Conservation (phyloP, 2,329 filamentous ascomycete species). For the Epichloe sylvatica region DNA sequence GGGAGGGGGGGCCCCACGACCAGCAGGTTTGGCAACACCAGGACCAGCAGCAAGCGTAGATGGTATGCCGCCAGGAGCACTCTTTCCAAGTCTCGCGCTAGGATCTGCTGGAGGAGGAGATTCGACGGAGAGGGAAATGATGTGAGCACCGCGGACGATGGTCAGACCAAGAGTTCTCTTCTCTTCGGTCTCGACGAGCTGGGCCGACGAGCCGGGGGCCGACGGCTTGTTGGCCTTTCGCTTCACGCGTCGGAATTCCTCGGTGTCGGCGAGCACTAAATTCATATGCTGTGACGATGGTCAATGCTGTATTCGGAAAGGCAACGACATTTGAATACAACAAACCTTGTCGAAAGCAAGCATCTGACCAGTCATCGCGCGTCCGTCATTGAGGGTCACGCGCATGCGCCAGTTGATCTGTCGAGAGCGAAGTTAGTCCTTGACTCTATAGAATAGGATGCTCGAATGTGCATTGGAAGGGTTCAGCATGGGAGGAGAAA, state of each 20-base stretch:
- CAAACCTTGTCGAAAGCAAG: slow-evolving; percentile 91
- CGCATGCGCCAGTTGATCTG: slow-evolving; percentile 99
- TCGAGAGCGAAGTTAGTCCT: slow-evolving; percentile 3
- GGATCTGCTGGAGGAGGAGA: slow-evolving; percentile 91
- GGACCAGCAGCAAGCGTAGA: slow-evolving; percentile 68
- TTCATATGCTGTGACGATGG: slow-evolving; percentile 75
- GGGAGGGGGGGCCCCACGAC: slow-evolving; percentile 54
- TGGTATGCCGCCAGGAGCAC: slow-evolving; percentile 51
- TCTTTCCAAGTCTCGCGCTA: slow-evolving; percentile 72
- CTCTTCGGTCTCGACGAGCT: slow-evolving; percentile 79
- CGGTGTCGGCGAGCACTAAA: slow-evolving; percentile 92
- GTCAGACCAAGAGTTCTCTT: slow-evolving; percentile 93
- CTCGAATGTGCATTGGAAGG: background rate
- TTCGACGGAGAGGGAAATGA: slow-evolving; percentile 89
- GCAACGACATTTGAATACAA: slow-evolving; percentile 1
- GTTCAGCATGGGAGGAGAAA: background rate
- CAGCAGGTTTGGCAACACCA: slow-evolving; percentile 81
- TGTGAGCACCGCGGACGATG: slow-evolving; percentile 86
- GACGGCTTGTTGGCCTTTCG: slow-evolving; percentile 63
- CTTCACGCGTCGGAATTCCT: slow-evolving; percentile 90
- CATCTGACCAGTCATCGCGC: slow-evolving; percentile 96
- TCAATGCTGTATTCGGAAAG: background rate
- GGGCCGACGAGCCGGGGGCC: slow-evolving; percentile 45
- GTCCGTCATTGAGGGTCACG: slow-evolving; percentile 84
- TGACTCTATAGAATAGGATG: slow-evolving; percentile 16